phyloP scores from a whole-genome alignment of 2,329 filamentous ascomycete species.

The Pyricularia sp. region DNA sequence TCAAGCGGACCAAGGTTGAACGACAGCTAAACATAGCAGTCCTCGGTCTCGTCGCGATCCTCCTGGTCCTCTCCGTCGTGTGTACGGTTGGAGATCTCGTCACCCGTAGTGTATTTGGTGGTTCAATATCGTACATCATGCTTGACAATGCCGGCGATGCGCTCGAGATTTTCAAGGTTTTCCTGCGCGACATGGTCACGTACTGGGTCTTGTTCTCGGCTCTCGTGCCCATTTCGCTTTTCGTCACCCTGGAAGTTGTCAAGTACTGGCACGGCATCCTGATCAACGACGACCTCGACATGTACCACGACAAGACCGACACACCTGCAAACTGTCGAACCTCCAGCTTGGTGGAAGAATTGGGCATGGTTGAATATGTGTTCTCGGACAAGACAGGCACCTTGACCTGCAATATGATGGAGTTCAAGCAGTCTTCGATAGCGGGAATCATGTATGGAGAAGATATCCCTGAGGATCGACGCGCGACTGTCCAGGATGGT shows the following conservation, averaged over 20 bases:
- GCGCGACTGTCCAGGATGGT: conserved; percentile 69
- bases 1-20: conserved; percentile 96
- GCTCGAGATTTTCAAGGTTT: conserved; percentile 56
- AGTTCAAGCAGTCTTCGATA: conserved; percentile 93
- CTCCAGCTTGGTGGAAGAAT: conserved; percentile 90
- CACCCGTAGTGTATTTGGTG: conserved; percentile 53
- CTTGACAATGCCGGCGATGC: conserved; percentile 51
- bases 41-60: conserved; percentile 75
- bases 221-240: conserved; percentile 91
- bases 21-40: conserved; percentile 90
- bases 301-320: conserved; percentile 93
- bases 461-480: conserved; percentile 82
- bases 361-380: conserved; percentile 97
- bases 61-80: conserved; percentile 76
- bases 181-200: conserved; percentile 90
- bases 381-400: conserved; percentile 95
- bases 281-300: conserved; percentile 95
- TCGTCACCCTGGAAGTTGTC: conserved; percentile 94
- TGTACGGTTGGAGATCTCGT: conserved; percentile 88
- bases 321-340: conserved; percentile 94
- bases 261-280: conserved; percentile 98
- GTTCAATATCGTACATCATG: conserved; percentile 63
- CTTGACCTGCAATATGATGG: conserved; percentile 90
- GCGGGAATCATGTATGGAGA: conserved; percentile 90
- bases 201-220: conserved; percentile 99